Conservation (phyloP, 192 early-diverging fungal genomes). For the Phycomyces blakesleeanus region DNA sequence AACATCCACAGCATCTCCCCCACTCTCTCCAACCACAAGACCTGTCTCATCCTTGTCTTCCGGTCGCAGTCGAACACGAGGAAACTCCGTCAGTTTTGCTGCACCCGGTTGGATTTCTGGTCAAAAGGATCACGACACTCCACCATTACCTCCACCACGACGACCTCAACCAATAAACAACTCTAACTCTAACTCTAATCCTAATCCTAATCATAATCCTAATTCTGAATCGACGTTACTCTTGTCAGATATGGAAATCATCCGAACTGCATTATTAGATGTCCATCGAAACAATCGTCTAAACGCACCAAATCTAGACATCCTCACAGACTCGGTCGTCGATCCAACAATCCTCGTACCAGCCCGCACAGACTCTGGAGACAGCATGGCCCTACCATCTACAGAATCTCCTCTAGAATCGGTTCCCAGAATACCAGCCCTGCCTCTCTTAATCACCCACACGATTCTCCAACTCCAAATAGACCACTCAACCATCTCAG, state of each 20-base stretch:
- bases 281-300: not conserved
- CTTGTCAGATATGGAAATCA: not conserved
- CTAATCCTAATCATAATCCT: too few relatives aligned
- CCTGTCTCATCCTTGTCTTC: conserved; percentile 17
- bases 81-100: conserved; percentile 26
- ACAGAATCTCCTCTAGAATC: conserved; percentile 37
- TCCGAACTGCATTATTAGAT: not conserved
- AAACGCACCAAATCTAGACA: not conserved
- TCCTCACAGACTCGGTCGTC: conserved; percentile 45
- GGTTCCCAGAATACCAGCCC: conserved; percentile 55
- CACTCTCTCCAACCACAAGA: conserved; percentile 24
- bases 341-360: conserved; percentile 46
- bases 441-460: conserved; percentile 49
- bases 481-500: conserved; percentile 30
- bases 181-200: not conserved
- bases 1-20: not conserved
- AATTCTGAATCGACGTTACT: too few relatives aligned
- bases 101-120: not conserved
- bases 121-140: conserved; percentile 14
- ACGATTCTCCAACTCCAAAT: conserved; percentile 48
- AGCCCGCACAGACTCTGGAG: conserved; percentile 44
- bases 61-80: conserved; percentile 3
- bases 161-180: not conserved
- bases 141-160: not conserved
- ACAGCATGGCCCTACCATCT: conserved; percentile 35